A percentile compares a stretch with the other conserved stretches of the same genome.
These are phyloP conservation scores for Penicillium brasilianum DNA, from an alignment of 2,329 filamentous ascomycete genomes.

Conservation along the genomic window DNA sequence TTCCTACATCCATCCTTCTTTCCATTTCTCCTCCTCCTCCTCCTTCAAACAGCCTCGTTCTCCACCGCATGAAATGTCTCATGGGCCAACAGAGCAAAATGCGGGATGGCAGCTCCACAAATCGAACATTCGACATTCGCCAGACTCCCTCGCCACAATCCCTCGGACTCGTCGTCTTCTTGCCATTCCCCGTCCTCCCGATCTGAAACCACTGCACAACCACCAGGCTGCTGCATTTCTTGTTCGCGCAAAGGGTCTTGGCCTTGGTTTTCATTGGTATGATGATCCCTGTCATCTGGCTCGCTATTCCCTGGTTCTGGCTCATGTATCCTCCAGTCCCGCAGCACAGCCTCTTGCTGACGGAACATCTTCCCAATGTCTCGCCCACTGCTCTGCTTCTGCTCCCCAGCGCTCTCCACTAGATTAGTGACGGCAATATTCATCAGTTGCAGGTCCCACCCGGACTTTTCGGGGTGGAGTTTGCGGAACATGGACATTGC, in stretches of 20 bases:
- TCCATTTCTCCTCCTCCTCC: background rate
- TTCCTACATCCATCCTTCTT: background rate
- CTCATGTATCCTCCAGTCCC: conserved; percentile 64
- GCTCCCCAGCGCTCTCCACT: conserved; percentile 61
- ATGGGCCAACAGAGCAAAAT: conserved; percentile 58
- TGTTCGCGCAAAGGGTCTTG: background rate
- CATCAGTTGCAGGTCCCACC: conserved; percentile 81
- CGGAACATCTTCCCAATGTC: conserved; percentile 86
- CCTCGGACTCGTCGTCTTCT: conserved; percentile 29
- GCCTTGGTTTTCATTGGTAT: background rate
- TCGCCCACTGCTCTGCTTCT: conserved; percentile 63
- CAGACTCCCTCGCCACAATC: conserved; percentile 18
- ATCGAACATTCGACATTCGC: conserved; percentile 44
- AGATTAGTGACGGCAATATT: conserved; percentile 91
- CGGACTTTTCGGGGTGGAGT: conserved; percentile 69
- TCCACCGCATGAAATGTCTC: conserved; percentile 49
- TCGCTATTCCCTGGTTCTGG: background rate
- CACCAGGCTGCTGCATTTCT: conserved; percentile 14
- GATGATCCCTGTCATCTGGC: background rate
- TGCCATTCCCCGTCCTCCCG: conserved; percentile 12
- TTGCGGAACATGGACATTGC: conserved; percentile 75
- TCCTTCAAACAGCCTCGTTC: background rate
- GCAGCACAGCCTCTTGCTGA: conserved; percentile 70
- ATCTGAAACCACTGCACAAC: background rate
- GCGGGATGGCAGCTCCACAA: conserved; percentile 54